phyloP scores from a whole-genome alignment of 78 protist species.

The Chrysochromulina parva region DNA sequence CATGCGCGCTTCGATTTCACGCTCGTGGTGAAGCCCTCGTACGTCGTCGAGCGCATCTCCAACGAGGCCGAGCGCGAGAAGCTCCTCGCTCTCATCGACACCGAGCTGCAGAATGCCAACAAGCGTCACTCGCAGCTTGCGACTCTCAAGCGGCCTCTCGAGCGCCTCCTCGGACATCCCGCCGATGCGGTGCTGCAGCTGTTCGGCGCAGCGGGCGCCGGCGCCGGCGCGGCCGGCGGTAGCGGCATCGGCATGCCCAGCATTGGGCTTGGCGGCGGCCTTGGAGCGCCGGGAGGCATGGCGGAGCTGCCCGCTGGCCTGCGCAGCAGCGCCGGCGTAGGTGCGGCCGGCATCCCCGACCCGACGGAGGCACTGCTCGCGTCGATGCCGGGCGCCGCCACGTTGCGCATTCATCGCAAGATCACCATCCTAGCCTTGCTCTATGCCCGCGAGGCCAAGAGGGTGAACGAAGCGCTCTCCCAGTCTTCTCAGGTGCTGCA shows the following conservation, averaged over 20 bases:
- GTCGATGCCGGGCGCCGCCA: background rate
- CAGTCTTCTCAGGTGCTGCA: constrained; percentile 49
- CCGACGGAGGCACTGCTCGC: background rate
- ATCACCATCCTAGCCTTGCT: constrained; percentile 40
- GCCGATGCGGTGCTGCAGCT: background rate
- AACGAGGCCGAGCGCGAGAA: constrained; percentile 56
- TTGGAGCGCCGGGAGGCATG: background rate
- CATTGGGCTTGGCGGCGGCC: background rate
- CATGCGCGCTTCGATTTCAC: constrained; percentile 75
- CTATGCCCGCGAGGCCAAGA: constrained; percentile 57
- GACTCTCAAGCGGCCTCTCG: background rate
- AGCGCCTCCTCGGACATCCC: background rate
- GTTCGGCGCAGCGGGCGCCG: too few relatives aligned
- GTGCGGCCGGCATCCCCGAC: background rate
- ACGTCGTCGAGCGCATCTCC: constrained; percentile 58
- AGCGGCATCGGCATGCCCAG: background rate
- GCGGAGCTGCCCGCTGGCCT: background rate
- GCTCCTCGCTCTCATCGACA: background rate
- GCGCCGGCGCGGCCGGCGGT: background rate
- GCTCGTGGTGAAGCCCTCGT: constrained; percentile 56
- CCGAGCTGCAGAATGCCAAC: constrained; percentile 65
- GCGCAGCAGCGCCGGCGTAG: background rate
- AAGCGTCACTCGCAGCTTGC: background rate
- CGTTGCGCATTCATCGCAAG: background rate
- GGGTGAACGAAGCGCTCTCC: constrained; percentile 50